Evolutionary conservation across 192 early-diverging fungal genomes (phyloP), one percentile per base, ranked within the genome.

Genomic region (Coemansia sp.): DNA sequence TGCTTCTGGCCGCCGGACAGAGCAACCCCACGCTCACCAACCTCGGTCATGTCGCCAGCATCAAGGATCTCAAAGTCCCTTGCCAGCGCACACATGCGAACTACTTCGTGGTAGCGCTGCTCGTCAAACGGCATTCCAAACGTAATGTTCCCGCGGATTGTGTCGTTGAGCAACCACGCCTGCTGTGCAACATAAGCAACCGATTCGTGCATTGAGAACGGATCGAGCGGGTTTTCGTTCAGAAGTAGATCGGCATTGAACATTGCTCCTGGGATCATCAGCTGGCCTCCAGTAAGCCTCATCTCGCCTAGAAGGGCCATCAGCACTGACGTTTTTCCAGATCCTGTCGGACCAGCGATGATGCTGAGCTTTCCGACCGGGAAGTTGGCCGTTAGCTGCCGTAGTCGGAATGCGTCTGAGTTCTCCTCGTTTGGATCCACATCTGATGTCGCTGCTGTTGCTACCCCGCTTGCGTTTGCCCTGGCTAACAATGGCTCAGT

Each of bases 151-250:
- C 88, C 85, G 38, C 84, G 82, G 48, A 96, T 87, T 0, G 86
- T 88, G 41, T 84, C 85, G 59, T 90, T 90, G 50, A 86, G 88
- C 20, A 92, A 65, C 87, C 87, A 88, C 37, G 87, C 82, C 69
- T 82, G 56, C 67, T 98, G 96, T 22, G 94, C 86, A 3, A 93
- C 94, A 70, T 93, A 98, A 0, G 96, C 94, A 47, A 96, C 74
- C 3, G 73, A 65, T 60, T 75, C 67, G 25, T 62, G 64, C 37
- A 63, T 17, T 1, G 48, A 50, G 55, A 75, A 75, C 28, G 50
- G 40, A 23, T 70, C 64, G 45, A 33, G 25, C 10, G 50, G 13
- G 13, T 55, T 40, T 9, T 62, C 67, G 41, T 66, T 59, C 2
- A 59, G 30, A 40, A 40, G 64, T 36, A 66, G 2, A 61, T 91